phyloP scores from a whole-genome alignment of 1,284 basidiomycete species.

The Tilletia setariae region DNA sequence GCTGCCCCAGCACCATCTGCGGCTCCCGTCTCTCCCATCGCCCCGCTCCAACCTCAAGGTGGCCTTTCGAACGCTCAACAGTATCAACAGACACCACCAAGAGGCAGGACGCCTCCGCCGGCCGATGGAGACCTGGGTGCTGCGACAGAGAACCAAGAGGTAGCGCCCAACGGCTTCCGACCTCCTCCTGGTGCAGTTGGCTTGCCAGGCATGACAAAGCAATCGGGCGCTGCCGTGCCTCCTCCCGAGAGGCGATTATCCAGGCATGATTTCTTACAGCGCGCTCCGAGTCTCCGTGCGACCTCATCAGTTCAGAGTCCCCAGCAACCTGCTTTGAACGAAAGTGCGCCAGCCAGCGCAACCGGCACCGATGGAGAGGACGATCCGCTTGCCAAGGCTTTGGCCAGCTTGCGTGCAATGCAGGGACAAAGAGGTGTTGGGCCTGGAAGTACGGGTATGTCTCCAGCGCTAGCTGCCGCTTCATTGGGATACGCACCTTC shows the following conservation, averaged over 20 bases:
- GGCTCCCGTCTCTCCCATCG: constrained; percentile 27
- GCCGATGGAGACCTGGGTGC: not conserved
- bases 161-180: not conserved
- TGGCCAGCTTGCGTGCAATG: constrained; percentile 60
- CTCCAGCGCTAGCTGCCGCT: constrained; percentile 14
- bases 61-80: constrained; percentile 16
- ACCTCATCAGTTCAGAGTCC: not conserved
- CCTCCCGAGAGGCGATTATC: constrained; percentile 33
- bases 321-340: not conserved
- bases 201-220: constrained; percentile 26
- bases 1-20: constrained; percentile 15
- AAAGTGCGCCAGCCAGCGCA: not conserved
- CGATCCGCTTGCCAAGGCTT: constrained; percentile 73
- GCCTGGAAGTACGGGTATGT: constrained; percentile 51
- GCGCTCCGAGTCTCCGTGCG: constrained; percentile 35
- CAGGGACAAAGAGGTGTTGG: constrained; percentile 22
- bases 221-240: constrained; percentile 17
- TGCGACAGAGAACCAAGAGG: not conserved
- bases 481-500: not conserved
- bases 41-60: not conserved
- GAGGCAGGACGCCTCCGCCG: constrained; percentile 1
- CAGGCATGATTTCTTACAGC: constrained; percentile 39
- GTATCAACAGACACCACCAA: not conserved
- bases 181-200: constrained; percentile 27
- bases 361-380: constrained; percentile 56